Base-by-base conservation (phyloP, 1,139 yeast species). In the Eremothecium coryli region DNA sequence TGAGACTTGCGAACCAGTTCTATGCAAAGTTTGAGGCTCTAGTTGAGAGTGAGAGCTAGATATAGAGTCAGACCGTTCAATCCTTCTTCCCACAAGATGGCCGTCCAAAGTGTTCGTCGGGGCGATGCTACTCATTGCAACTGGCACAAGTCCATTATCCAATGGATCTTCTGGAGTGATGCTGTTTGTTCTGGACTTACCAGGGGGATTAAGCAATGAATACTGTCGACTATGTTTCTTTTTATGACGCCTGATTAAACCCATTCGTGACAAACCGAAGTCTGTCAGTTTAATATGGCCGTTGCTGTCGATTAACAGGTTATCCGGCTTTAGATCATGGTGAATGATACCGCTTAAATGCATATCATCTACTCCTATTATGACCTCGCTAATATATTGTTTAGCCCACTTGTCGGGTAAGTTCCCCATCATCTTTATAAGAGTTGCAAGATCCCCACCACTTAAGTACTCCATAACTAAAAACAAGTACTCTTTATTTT, bases 261-360 rank as follows among this genome's bases (percentile, higher is more conserved):
- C 97, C 66, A 86, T 76, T 53, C 95, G 66, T 4, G 95, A 82
- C 32, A 93, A 67, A 1, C 98, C 99, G 63, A 93, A 93, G 60
- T 93, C 98, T 0, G 96, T 88, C 42, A 93, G 62, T 56, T 90
- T 93, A 44, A 90, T 61, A 61, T 90, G 98, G 0, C 99, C 99
- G 27, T 68, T 65, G 36, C 73, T 67, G 54, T 88, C 97, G 45
- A 93, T 86, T 46, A 93, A 66, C 23, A 93, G 60, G 49, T 93
- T 93, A 53, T 93, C 98, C 0, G 98, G 98, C 55, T 93, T 93
- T 54, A 85, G 64, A 58, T 93, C 99, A 49, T 96, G 76, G 59
- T 93, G 98, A 39, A 90, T 82, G 31, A 93, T 84, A 0, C 95
- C 96, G 48, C 82, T 71, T 33, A 70, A 64, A 57, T 93, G 99